Base-by-base conservation (phyloP, 768 basidiomycete genomes). In the Podaxis mareebaensis region DNA sequence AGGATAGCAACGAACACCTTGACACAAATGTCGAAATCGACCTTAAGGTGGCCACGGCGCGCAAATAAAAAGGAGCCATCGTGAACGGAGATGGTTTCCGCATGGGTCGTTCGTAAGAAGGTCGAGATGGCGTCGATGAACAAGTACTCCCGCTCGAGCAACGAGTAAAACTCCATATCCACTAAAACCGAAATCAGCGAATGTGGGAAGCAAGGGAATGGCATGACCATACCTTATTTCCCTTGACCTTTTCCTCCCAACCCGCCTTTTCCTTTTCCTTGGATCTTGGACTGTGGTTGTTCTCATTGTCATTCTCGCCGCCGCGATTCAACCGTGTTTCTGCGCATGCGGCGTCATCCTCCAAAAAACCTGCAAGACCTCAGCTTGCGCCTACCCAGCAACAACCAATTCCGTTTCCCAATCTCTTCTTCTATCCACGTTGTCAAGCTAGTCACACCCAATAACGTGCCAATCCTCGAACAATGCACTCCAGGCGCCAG, bases 351-450 rank as follows among this genome's bases (percentile, higher is more conserved):
- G 74, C 12, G 85, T 87, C 49, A 97, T 81, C 2, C 93, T 76
- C 58, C 91, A 84, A 22, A 97, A 76, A 0, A 91, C 88, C 68
- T 93, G 87, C 65, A 92, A 89, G 46, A 97, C 82, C 86, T 24
- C 24, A 24, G 99, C 87, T 96, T 99, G 53, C 39, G 24, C 28
- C 57, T 44, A 39, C 22, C 24, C 24, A 24, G 24, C 24, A 24
- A 95, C 0, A 89, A 90, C 70, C 87, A 90, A 66, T 90, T 92
- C 74, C 93, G 92, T 68, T 93, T 95, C 3, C 93, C 93, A 20
- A 90, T 90, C 64, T 93, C 95, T 66, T 96, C 94, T 66, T 98
- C 95, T 76, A 95, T 88, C 84, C 91, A 91, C 0, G 79, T 73
- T 0, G 84, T 84, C 78, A 96, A 81, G 72, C 97, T 91, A 40